phyloP scores from a whole-genome alignment of 1,284 basidiomycete species.

The Taiwanofungus camphoratus region DNA sequence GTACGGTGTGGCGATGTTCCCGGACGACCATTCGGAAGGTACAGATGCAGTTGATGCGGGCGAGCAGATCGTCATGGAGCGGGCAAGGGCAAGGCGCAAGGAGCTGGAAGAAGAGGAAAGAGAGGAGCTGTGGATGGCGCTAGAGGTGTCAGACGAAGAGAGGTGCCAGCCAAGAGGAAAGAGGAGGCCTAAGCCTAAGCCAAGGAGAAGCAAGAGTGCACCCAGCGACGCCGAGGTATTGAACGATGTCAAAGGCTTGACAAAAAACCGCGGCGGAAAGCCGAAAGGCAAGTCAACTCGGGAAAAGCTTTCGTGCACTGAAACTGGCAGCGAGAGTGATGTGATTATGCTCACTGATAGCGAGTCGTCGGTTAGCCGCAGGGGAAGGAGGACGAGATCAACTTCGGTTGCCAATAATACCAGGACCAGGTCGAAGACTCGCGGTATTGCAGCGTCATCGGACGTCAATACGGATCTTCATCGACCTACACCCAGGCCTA shows the following conservation, averaged over 20 bases:
- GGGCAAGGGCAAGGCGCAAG: slow-evolving; percentile 53
- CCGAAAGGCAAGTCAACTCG: not conserved
- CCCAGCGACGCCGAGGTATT: not conserved
- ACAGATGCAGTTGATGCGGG: slow-evolving; percentile 24
- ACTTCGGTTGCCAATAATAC: too few species aligned
- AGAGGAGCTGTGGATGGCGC: slow-evolving; percentile 14
- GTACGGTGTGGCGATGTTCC: slow-evolving; percentile 80
- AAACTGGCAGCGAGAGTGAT: not conserved
- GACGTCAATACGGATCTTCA: not conserved
- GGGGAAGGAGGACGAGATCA: too few species aligned
- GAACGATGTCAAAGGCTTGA: too few species aligned
- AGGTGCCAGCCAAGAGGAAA: not conserved
- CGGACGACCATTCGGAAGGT: slow-evolving; percentile 41
- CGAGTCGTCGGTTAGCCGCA: not conserved
- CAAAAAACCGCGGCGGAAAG: not conserved
- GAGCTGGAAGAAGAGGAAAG: slow-evolving; percentile 56
- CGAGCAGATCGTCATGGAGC: slow-evolving; percentile 54
- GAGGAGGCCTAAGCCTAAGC: not conserved
- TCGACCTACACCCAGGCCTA: not conserved
- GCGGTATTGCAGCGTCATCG: not conserved
- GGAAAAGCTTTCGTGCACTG: not conserved
- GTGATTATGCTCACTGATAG: slow-evolving; percentile 1
- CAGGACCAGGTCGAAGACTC: slow-evolving; percentile 1
- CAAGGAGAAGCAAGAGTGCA: not conserved
- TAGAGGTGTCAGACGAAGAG: not conserved